phyloP scores from a whole-genome alignment of 2,329 filamentous ascomycete genomes.

The Verticillium klebahnii region DNA sequence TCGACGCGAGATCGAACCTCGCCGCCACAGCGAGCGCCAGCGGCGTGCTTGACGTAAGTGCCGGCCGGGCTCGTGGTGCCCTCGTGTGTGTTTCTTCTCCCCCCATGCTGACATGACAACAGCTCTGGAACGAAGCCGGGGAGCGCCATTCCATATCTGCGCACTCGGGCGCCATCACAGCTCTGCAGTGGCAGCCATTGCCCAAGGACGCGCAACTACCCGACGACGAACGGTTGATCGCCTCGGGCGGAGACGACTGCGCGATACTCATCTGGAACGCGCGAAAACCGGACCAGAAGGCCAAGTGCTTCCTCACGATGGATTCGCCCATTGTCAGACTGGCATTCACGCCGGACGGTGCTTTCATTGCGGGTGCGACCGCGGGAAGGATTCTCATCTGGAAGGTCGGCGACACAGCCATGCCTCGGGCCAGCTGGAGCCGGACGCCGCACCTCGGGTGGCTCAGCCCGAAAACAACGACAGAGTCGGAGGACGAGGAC shows the following conservation, averaged over 20 bases:
- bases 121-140: constrained; percentile 53
- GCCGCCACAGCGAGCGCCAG: constrained; percentile 57
- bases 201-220: constrained; percentile 16
- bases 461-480: constrained; percentile 50
- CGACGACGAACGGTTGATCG: constrained; percentile 52
- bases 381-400: constrained; percentile 56
- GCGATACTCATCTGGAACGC: constrained; percentile 61
- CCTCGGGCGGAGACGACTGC: constrained; percentile 58
- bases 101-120: background rate
- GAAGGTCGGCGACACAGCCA: constrained; percentile 55
- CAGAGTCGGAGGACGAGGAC: constrained; percentile 53
- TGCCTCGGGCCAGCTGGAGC: constrained; percentile 58
- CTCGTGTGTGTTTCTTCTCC: background rate
- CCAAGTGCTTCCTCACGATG: constrained; percentile 59
- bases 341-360: constrained; percentile 59
- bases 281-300: constrained; percentile 43
- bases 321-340: constrained; percentile 52
- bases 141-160: constrained; percentile 52
- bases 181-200: constrained; percentile 57
- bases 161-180: constrained; percentile 54
- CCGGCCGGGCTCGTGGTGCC: background rate
- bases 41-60: constrained; percentile 55
- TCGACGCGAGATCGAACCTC: constrained; percentile 47
- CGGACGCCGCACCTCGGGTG: constrained; percentile 51
- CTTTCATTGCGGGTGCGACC: constrained; percentile 59